Conservation (phyloP, 306 rosid species). For the Lathyrus sativus region DNA sequence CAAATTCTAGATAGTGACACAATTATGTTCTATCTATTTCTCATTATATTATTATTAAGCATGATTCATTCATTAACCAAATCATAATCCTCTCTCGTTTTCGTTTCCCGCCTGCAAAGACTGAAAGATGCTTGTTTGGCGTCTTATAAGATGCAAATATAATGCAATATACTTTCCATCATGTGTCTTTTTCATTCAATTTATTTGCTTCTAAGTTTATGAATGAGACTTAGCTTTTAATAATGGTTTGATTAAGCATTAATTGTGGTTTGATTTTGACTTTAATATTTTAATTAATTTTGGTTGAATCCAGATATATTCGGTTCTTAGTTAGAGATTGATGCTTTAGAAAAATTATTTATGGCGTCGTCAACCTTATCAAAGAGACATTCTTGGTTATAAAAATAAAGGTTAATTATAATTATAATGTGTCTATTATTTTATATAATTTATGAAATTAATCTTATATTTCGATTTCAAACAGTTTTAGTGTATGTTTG, state of each 20-base stretch:
- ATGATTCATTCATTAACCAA: constrained; percentile 11
- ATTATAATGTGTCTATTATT: too few species aligned
- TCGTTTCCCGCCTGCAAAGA: constrained; percentile 38
- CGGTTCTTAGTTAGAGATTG: too few species aligned
- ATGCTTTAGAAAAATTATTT: too few species aligned
- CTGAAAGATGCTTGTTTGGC: constrained; percentile 39
- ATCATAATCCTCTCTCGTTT: constrained; percentile 11
- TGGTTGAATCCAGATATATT: background rate
- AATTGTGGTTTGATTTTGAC: constrained; percentile 15
- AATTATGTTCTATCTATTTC: constrained; percentile 26
- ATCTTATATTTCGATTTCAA: too few species aligned
- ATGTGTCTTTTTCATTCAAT: constrained; percentile 29
- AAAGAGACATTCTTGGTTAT: too few species aligned
- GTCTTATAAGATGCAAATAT: constrained; percentile 7
- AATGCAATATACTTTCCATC: background rate
- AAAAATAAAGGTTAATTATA: too few species aligned
- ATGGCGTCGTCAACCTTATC: too few species aligned
- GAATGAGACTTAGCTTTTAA: constrained; percentile 27
- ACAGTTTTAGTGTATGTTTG: too few species aligned
- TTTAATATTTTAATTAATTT: background rate
- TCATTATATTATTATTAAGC: background rate
- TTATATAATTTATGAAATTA: too few species aligned
- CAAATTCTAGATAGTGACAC: constrained; percentile 17
- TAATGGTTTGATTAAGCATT: constrained; percentile 30
- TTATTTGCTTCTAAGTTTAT: constrained; percentile 19